Base-by-base conservation (phyloP, 1,139 yeast species). In the Debaryomyces fabryi region DNA sequence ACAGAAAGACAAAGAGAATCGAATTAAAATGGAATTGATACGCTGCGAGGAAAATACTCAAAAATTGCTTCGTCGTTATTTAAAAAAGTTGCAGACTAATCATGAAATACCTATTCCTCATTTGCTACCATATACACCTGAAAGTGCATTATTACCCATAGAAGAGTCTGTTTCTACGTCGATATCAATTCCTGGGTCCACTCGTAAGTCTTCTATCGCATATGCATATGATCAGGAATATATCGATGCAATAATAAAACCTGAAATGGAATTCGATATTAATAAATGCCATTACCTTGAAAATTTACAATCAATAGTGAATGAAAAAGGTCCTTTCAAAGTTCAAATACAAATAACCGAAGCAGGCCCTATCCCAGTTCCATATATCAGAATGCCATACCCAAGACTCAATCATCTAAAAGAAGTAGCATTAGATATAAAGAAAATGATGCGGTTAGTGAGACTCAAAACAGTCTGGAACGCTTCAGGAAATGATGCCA, bases 261-360 rank as follows among this genome's bases (percentile, higher is more conserved):
- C 79, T 0, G 65, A 64, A 12, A 39, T 76, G 13, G 78, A 68
- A 51, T 67, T 63, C 52, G 71, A 67, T 42, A 61, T 74, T 42
- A 75, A 75, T 52, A 56, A 59, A 44, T 49, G 55, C 34, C 67
- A 69, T 40, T 60, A 58, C 39, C 51, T 74, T 23, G 55, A 59
- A 3, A 45, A 54, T 15, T 49, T 65, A 9, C 50, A 54, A 18
- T 21, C 49, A 0, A 59, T 59, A 0, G 64, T 74, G 12, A 64
- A 66, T 42, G 61, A 63, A 13, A 68, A 64, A 46, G 81, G 81
- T 0, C 80, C 81, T 0, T 66, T 52, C 40, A 60, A 63, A 42
- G 77, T 74, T 9, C 64, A 61, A 40, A 60, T 74, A 5, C 51
- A 63, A 15, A 46, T 52, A 20, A 69, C 73, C 2, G 55, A 58